These are phyloP conservation scores for Gentiana straminea DNA, from an alignment of 257 asterid genomes.

Conservation along the genomic window DNA sequence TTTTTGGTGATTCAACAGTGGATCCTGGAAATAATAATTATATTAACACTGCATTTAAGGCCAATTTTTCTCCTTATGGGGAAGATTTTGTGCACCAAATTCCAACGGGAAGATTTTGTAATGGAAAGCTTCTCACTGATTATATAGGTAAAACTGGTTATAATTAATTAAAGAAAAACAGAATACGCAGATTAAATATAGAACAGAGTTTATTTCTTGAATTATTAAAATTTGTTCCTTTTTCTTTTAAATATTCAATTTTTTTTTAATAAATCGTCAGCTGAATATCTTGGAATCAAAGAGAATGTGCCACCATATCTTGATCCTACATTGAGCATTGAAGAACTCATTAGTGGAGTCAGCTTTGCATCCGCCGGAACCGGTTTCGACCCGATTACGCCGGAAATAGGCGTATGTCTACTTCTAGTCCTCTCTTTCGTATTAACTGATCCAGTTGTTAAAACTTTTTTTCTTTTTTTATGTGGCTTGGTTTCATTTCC, in stretches of 20 bases:
- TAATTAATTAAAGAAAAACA: too few species aligned
- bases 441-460: too few species aligned
- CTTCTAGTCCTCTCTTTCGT: neutral
- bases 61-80: slow-evolving; percentile 73
- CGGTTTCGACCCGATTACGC: slow-evolving; percentile 79
- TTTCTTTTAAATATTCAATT: neutral
- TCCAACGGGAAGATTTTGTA: slow-evolving; percentile 67
- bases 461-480: too few species aligned
- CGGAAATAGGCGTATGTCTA: slow-evolving; percentile 37
- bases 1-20: slow-evolving; percentile 75
- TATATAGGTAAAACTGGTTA: slow-evolving; percentile 32
- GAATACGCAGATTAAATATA: neutral
- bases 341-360: slow-evolving; percentile 61
- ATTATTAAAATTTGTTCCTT: too few species aligned
- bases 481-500: too few species aligned
- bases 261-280: slow-evolving; percentile 16
- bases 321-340: slow-evolving; percentile 39
- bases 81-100: slow-evolving; percentile 39
- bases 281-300: slow-evolving; percentile 48
- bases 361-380: slow-evolving; percentile 87
- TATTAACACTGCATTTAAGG: slow-evolving; percentile 32
- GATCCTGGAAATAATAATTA: slow-evolving; percentile 81
- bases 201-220: too few species aligned
- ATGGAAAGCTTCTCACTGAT: slow-evolving; percentile 65
- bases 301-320: slow-evolving; percentile 57